Conservation (phyloP, 129 eudicot species). For the Chrysanthemum lavandulifolium region DNA sequence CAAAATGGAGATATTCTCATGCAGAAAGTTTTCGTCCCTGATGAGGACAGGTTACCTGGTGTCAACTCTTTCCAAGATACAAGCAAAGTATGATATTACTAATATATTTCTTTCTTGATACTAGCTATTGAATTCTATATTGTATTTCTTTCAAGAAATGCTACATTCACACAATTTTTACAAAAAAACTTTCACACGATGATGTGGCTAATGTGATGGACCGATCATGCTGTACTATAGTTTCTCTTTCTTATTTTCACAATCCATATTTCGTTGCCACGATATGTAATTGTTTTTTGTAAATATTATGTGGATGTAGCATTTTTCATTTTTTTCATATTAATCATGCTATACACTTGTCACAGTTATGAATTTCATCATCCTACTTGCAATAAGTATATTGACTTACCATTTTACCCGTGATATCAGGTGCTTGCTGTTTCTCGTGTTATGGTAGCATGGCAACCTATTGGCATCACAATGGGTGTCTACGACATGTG, state of each 20-base stretch:
- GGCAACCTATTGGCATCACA: slow-evolving; percentile 97
- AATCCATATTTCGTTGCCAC: too few species aligned
- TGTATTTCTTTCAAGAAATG: too few species aligned
- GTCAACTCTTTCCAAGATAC: slow-evolving; percentile 97
- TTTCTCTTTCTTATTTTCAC: too few species aligned
- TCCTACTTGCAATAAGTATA: neutral
- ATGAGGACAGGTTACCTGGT: slow-evolving; percentile 87
- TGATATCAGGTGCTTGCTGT: slow-evolving; percentile 90
- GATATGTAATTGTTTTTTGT: too few species aligned
- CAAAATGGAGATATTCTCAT: slow-evolving; percentile 93
- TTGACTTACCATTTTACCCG: neutral
- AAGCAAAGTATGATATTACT: slow-evolving; percentile 57
- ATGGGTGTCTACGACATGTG: slow-evolving; percentile 99
- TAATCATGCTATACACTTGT: neutral
- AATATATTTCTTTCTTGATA: neutral
- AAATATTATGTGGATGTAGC: too few species aligned
- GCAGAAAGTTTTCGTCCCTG: slow-evolving; percentile 84
- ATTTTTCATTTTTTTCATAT: too few species aligned
- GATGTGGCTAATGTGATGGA: too few species aligned
- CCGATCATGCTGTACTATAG: too few species aligned
- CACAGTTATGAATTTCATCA: neutral
- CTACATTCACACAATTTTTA: too few species aligned
- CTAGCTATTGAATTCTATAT: too few species aligned
- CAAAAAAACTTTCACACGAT: too few species aligned
- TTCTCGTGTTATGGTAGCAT: slow-evolving; percentile 98